These are phyloP conservation scores for Oxyria digyna DNA, from an alignment of 148 eudicot species.

Conservation along the genomic window DNA sequence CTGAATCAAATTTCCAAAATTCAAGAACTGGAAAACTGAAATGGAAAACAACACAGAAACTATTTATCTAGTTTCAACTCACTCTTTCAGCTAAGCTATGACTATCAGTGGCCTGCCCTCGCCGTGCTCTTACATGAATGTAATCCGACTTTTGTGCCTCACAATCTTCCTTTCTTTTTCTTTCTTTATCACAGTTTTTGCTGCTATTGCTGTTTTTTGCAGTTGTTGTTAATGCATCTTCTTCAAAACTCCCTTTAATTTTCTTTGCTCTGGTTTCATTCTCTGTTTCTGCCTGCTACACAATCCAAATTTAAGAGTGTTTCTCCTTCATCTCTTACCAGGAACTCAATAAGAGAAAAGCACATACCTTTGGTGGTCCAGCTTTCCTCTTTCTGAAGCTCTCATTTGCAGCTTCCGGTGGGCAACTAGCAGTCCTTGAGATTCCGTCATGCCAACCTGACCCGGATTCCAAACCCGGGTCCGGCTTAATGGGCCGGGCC, in stretches of 20 bases:
- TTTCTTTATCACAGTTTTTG: too few relatives aligned
- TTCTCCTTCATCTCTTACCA: neutral
- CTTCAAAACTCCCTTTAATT: slow-evolving; percentile 32
- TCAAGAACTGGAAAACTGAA: neutral
- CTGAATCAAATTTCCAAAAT: slow-evolving; percentile 19
- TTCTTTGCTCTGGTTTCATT: slow-evolving; percentile 34
- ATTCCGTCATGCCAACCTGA: slow-evolving; percentile 29
- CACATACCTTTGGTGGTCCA: slow-evolving; percentile 37
- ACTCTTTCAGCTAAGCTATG: slow-evolving; percentile 98
- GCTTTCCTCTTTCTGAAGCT: slow-evolving; percentile 76
- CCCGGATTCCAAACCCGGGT: slow-evolving; percentile 31
- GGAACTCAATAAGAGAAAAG: neutral
- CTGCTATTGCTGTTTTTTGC: too few relatives aligned
- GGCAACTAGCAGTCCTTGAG: slow-evolving; percentile 43
- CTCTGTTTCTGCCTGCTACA: slow-evolving; percentile 29
- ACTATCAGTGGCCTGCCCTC: slow-evolving; percentile 98
- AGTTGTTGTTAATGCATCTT: slow-evolving; percentile 37
- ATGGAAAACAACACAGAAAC: neutral
- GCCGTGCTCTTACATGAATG: slow-evolving; percentile 93
- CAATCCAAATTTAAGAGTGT: neutral
- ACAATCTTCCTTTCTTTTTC: slow-evolving; percentile 33
- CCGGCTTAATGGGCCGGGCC: slow-evolving; percentile 35
- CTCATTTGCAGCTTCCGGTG: slow-evolving; percentile 27
- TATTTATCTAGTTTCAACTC: slow-evolving; percentile 13
- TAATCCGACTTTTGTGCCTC: slow-evolving; percentile 65